These are phyloP conservation scores for Macrotyloma uniflorum DNA, from an alignment of 306 rosid species.

Conservation along the genomic window DNA sequence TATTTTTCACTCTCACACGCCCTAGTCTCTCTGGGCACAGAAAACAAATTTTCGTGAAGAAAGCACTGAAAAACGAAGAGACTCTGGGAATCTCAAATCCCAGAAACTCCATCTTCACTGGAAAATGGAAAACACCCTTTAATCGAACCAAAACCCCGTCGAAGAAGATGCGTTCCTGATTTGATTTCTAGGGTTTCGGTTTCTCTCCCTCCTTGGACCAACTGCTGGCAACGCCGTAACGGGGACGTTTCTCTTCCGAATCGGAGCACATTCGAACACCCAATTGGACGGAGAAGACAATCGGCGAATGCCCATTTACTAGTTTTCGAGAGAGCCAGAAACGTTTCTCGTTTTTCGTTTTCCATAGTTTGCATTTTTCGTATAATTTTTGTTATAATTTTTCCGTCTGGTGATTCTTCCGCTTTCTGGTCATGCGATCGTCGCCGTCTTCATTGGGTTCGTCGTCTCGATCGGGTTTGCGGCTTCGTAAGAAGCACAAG, in stretches of 20 bases:
- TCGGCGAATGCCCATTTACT: slow-evolving; percentile 44
- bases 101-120: slow-evolving; percentile 34
- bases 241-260: slow-evolving; percentile 29
- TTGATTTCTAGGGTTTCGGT: slow-evolving; percentile 72
- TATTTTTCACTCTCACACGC: slow-evolving; percentile 49
- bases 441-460: slow-evolving; percentile 45
- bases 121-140: background rate
- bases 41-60: slow-evolving; percentile 27
- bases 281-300: slow-evolving; percentile 41
- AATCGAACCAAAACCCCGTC: background rate
- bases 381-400: background rate
- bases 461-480: slow-evolving; percentile 57
- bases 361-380: background rate
- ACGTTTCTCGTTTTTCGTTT: background rate
- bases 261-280: slow-evolving; percentile 37
- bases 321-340: slow-evolving; percentile 18
- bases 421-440: slow-evolving; percentile 72
- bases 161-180: background rate
- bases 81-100: slow-evolving; percentile 11
- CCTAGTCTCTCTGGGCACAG: slow-evolving; percentile 42
- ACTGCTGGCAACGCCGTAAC: slow-evolving; percentile 44
- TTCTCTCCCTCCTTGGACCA: slow-evolving; percentile 31
- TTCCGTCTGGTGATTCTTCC: slow-evolving; percentile 19
- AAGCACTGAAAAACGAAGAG: background rate
- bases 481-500: slow-evolving; percentile 88